phyloP scores from a whole-genome alignment of 2,329 filamentous ascomycete species.

The Botryotinia globosa region DNA sequence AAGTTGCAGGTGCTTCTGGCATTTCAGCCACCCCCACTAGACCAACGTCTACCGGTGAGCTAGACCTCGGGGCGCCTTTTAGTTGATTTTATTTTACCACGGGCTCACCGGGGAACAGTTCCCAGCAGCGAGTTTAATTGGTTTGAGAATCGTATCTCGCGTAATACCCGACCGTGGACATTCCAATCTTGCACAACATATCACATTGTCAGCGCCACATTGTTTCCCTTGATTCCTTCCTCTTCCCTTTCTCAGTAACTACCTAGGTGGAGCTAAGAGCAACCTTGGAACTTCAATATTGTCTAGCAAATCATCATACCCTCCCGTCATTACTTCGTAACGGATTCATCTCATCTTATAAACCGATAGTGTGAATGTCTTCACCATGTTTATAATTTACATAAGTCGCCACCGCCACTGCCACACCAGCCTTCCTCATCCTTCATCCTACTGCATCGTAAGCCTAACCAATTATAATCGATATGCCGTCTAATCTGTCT shows the following conservation, averaged over 20 bases:
- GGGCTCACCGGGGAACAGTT: background rate
- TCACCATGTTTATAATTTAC: background rate
- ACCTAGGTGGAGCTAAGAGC: too few relatives aligned
- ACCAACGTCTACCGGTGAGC: background rate
- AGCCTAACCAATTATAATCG: background rate
- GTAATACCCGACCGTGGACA: too few relatives aligned
- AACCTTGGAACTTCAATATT: background rate
- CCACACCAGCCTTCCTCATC: slow-evolving; percentile 4
- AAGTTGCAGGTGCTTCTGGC: background rate
- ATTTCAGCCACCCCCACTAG: slow-evolving; percentile 17
- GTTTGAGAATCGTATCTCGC: background rate
- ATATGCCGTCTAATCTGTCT: background rate
- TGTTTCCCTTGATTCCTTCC: background rate
- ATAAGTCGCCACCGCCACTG: slow-evolving; percentile 6
- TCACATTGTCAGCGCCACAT: background rate
- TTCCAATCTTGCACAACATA: background rate
- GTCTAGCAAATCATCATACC: background rate
- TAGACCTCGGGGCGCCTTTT: too few relatives aligned
- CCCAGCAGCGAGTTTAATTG: background rate
- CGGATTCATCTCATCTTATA: background rate
- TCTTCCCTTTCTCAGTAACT: background rate
- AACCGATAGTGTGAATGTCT: background rate
- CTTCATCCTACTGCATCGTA: background rate
- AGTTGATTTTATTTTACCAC: background rate
- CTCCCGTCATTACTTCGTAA: background rate